phyloP scores from a whole-genome alignment of 805 yeast genomes.

The Blastobotrys terrestris region DNA sequence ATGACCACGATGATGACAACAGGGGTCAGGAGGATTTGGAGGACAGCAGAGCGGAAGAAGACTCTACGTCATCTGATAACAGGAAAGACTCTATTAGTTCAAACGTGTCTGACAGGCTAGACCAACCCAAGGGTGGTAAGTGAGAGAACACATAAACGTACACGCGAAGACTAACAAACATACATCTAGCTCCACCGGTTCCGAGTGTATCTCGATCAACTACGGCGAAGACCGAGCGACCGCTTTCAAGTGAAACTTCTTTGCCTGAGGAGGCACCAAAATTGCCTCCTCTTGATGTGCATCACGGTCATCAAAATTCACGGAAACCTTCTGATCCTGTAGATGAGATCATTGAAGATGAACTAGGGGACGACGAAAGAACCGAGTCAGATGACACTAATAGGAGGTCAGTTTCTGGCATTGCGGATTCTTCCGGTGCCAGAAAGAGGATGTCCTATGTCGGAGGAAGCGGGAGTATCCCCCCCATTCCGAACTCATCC shows the following conservation, averaged over 20 bases:
- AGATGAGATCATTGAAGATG: slow-evolving; percentile 18
- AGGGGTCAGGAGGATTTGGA: too few relatives aligned
- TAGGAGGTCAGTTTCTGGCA: not conserved
- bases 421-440: not conserved
- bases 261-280: not conserved
- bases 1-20: too few relatives aligned
- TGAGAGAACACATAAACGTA: not conserved
- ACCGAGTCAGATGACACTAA: slow-evolving; percentile 23
- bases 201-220: not conserved
- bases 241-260: not conserved
- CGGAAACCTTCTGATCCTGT: not conserved
- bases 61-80: not conserved
- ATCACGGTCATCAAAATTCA: not conserved
- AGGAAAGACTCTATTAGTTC: not conserved
- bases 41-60: not conserved
- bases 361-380: slow-evolving; percentile 26
- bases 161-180: not conserved
- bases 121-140: not conserved
- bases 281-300: not conserved
- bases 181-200: not conserved
- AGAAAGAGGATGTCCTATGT: slow-evolving; percentile 16
- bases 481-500: slow-evolving; percentile 18
- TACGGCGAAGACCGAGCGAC: not conserved
- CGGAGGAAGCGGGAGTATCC: slow-evolving; percentile 18
- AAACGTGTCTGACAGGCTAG: not conserved